Evolutionary conservation across 257 asterid species (phyloP).

Genomic region (Petrea volubilis): DNA sequence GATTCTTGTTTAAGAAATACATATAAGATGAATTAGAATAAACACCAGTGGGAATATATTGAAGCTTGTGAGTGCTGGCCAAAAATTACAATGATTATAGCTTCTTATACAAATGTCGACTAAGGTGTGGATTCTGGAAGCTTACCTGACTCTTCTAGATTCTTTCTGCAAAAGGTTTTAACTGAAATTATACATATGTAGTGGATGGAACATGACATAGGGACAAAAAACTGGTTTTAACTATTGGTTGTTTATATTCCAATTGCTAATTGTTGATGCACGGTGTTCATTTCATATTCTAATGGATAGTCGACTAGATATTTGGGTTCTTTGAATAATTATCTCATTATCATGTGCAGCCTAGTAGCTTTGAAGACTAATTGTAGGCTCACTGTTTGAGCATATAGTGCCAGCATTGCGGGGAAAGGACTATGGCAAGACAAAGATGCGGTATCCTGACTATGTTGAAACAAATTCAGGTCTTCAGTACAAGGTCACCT

Average conservation of each 20-base stretch:
- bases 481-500: conserved; percentile 90
- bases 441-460: conserved; percentile 92
- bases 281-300: neutral
- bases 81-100: conserved; percentile 2
- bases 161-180: neutral
- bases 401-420: conserved; percentile 95
- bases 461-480: conserved; percentile 82
- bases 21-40: neutral
- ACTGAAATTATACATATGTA: neutral
- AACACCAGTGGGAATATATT: neutral
- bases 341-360: conserved; percentile 46
- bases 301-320: conserved; percentile 9
- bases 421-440: conserved; percentile 96
- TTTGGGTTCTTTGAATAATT: conserved; percentile 38
- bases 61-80: neutral
- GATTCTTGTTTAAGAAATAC: neutral
- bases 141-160: neutral
- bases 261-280: conserved; percentile 4
- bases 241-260: conserved; percentile 1
- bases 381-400: conserved; percentile 67
- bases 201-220: neutral
- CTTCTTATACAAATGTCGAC: neutral
- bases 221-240: neutral
- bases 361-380: conserved; percentile 71
- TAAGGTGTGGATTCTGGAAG: neutral